Base-by-base conservation (phyloP, 352 stramenopile genomes). In the Thalassiosira delicatula region DNA sequence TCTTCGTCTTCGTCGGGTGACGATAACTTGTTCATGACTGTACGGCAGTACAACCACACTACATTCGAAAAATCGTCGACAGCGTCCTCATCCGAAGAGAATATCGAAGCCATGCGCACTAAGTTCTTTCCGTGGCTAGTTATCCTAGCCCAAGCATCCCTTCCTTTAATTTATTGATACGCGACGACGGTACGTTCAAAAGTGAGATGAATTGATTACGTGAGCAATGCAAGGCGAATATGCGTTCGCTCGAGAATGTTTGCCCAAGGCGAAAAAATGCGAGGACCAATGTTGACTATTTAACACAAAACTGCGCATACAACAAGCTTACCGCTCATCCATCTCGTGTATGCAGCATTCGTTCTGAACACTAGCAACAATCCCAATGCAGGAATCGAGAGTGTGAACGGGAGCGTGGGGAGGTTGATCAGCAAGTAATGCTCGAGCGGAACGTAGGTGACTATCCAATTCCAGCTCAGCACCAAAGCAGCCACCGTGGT, bases 311-410 rank as follows among this genome's bases (percentile, higher is more conserved):
- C n/a, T n/a, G n/a, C n/a, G n/a, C n/a, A n/a, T n/a, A n/a, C n/a
- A n/a, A n/a, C n/a, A n/a, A n/a, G n/a, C n/a, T n/a, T n/a, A n/a
- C n/a, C n/a, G n/a, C n/a, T 82, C 79, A n/a, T n/a, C 86, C 88
- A 93, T 67, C 87, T 60, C n/a, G 19, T 33, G 76, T 93, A 93
- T 4, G 76, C 68, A 21, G 81, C 65, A 69, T 92, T 93, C 19
- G 91, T 95, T 32, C 91, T 88, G 79, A 95, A 95, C 7, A 87
- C 73, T 1, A 92, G 54, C 5, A 93, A 59, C 49, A 93, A 67
- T 30, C 86, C 87, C 12, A 93, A 59, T 3, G 85, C 46, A 11
- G 84, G 70, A 63, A 33, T 68, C 0, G 72, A 73, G 14, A 91
- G 61, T 21, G 73, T 83, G 68, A 89, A 91, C 25, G 56, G 63